phyloP scores from a whole-genome alignment of 1,284 basidiomycete species.

The Inonotus obliquus region DNA sequence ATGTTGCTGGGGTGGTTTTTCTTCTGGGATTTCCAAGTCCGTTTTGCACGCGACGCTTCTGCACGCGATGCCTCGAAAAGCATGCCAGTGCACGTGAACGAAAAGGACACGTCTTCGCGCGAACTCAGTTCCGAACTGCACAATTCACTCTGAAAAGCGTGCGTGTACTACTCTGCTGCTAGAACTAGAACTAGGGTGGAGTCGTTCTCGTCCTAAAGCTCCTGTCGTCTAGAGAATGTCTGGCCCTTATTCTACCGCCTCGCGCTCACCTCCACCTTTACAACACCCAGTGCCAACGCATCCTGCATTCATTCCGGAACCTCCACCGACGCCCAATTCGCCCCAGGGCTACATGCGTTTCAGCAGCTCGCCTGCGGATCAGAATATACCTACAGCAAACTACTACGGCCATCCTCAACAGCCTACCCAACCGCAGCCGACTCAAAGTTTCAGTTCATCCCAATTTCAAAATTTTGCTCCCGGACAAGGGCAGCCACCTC shows the following conservation, averaged over 20 bases:
- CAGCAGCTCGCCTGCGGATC: constrained; percentile 49
- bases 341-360: constrained; percentile 75
- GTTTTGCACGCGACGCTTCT: constrained; percentile 6
- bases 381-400: constrained; percentile 26
- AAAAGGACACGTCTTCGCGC: background rate
- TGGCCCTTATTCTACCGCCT: constrained; percentile 26
- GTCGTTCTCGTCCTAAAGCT: background rate
- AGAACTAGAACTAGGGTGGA: background rate
- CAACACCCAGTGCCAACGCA: constrained; percentile 89
- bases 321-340: constrained; percentile 74
- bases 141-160: background rate
- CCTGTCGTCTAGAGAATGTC: constrained; percentile 28
- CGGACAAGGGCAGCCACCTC: constrained; percentile 4
- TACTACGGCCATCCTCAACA: constrained; percentile 29
- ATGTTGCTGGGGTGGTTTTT: background rate
- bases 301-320: constrained; percentile 85
- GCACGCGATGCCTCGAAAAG: background rate
- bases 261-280: constrained; percentile 72
- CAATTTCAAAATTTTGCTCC: background rate
- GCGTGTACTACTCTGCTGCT: background rate
- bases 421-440: constrained; percentile 20
- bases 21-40: background rate
- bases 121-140: background rate
- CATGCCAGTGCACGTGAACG: background rate
- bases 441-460: constrained; percentile 13